A percentile compares a stretch with the other conserved stretches of the same genome.
phyloP scores from a whole-genome alignment of 768 basidiomycete species.

The Panus rudis region DNA sequence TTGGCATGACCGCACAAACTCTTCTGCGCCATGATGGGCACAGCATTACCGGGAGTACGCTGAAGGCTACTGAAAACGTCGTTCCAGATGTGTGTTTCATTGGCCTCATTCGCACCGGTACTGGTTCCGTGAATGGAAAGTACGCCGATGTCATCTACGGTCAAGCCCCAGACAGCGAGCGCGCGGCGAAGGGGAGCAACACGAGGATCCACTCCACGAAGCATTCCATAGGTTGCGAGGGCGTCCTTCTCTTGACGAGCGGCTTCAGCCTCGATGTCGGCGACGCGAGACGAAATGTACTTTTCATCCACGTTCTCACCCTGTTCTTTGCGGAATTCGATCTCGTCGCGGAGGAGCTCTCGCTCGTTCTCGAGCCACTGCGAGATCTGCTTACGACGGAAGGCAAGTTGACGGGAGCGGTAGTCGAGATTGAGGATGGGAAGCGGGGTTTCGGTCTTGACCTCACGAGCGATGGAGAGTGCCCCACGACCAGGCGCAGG shows the following conservation, averaged over 20 bases:
- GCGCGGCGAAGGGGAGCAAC: conserved; percentile 92
- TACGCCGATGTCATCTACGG: conserved; percentile 86
- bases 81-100: conserved; percentile 97
- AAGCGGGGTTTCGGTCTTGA: conserved; percentile 69
- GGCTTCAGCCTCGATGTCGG: conserved; percentile 87
- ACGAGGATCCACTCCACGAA: conserved; percentile 78
- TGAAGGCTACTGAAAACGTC: conserved; percentile 84
- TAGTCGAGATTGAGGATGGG: conserved; percentile 82
- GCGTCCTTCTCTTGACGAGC: conserved; percentile 88
- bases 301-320: conserved; percentile 50
- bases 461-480: conserved; percentile 80
- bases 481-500: conserved; percentile 96
- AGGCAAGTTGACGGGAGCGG: conserved; percentile 87
- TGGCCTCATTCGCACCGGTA: conserved; percentile 89
- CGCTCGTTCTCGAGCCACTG: conserved; percentile 94
- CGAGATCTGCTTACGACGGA: conserved; percentile 92
- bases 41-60: conserved; percentile 92
- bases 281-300: conserved; percentile 70
- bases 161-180: conserved; percentile 94
- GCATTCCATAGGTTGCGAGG: conserved; percentile 92
- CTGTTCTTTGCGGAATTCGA: conserved; percentile 50
- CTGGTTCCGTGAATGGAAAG: conserved; percentile 88
- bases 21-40: conserved; percentile 97
- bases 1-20: conserved; percentile 95
- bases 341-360: conserved; percentile 72